Evolutionary conservation across 2,329 filamentous ascomycete genomes (phyloP), one percentile per base, ranked within the genome.

Genomic region (Apiospora sp.): DNA sequence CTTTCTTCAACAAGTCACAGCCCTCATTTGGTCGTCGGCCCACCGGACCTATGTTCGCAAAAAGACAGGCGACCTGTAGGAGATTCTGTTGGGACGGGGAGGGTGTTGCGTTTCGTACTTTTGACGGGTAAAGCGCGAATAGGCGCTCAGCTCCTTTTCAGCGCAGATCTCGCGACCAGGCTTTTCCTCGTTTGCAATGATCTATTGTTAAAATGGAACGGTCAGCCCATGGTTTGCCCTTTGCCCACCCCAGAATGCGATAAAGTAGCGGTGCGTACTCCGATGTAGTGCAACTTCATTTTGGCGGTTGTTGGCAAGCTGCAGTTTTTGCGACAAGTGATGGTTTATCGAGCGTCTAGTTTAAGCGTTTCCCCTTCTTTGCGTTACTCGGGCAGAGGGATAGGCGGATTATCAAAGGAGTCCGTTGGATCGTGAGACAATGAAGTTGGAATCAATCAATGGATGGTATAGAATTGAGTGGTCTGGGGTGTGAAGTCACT

Each of bases 261-360:
- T 48, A 75, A 74, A 46, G 54, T 41, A 44, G 54, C n/a, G 69
- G 58, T 54, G 81, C 91, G 76, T 91, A 96, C 94, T 79, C 94
- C 94, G 81, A 97, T 94, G 84, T 96, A 96, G 83, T 93, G 89
- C 83, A 96, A 86, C 90, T 95, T 96, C 94, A 96, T 96, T 81
- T 79, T 91, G 84, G 81, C 81, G 58, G 58, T 64, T 64, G 19
- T 64, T 41, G 58, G 30, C n/a, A 41, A 34, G 58, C 79, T 77
- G 75, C n/a, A 24, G 67, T 69, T 48, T 12, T 72, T 72, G 71
- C 44, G 58, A 64, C 34, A n/a, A 12, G 34, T 64, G 58, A 64
- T 64, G 58, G 10, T 8, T 68, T 27, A 41, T 41, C 37, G 46
- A n/a, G 27, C 22, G 16, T 10, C n/a, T 51, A 48, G 34, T 22